Conservation (phyloP, 2,329 filamentous ascomycete genomes). For the Eutypa lata region DNA sequence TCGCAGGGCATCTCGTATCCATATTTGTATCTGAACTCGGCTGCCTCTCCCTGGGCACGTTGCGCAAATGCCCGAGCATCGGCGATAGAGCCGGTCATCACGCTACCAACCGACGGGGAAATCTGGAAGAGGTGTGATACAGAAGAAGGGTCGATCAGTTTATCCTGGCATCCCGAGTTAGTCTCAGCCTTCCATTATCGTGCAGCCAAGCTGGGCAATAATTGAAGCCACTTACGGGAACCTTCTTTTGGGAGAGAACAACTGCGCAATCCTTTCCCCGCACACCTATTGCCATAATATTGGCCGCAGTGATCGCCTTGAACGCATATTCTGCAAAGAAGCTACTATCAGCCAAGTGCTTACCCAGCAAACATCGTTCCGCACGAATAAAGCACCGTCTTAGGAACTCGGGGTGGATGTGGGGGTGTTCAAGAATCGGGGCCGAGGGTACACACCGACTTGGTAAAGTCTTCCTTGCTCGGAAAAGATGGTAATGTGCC, state of each 20-base stretch:
- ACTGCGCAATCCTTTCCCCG: constrained; percentile 96
- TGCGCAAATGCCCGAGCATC: constrained; percentile 92
- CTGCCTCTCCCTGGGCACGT: constrained; percentile 90
- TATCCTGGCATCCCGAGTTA: constrained; percentile 65
- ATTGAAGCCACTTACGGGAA: constrained; percentile 69
- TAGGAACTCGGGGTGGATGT: constrained; percentile 9
- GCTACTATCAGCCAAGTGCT: constrained; percentile 17
- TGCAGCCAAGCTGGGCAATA: constrained; percentile 9
- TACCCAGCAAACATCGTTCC: background rate
- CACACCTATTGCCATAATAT: constrained; percentile 96
- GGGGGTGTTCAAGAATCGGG: constrained; percentile 5
- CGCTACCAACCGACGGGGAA: constrained; percentile 92
- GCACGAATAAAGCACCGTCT: constrained; percentile 1
- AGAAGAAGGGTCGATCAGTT: constrained; percentile 95
- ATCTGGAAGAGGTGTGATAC: constrained; percentile 98
- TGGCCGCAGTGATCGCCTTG: constrained; percentile 98
- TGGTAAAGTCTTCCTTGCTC: constrained; percentile 98
- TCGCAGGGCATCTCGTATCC: constrained; percentile 99
- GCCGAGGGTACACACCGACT: constrained; percentile 73
- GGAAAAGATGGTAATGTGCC: constrained; percentile 99
- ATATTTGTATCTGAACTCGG: constrained; percentile 97
- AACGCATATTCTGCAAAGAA: constrained; percentile 88
- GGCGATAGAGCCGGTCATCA: constrained; percentile 98
- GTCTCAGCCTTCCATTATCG: constrained; percentile 20
- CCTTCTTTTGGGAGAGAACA: constrained; percentile 98